Base-by-base conservation (phyloP, 2,329 filamentous ascomycete genomes). In the Drechmeria coniospora region DNA sequence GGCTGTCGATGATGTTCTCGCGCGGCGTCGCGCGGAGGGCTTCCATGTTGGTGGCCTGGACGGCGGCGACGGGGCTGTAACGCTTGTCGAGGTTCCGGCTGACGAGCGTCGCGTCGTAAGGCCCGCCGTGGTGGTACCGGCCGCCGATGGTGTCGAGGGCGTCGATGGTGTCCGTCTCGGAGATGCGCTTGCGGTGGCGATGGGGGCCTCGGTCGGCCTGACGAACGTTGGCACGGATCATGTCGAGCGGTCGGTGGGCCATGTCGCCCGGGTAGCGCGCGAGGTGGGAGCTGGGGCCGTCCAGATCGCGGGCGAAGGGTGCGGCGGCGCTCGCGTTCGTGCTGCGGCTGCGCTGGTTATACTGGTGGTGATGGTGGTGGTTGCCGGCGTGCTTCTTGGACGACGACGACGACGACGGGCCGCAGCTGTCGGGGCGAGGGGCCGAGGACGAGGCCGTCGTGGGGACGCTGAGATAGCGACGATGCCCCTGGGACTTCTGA, bases 91-190 rank as follows among this genome's bases (percentile, higher is more conserved):
- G 61, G 54, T 94, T 94, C 26, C 81, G 68, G 9, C 79, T 70
- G 2, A 77, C 61, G 28, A 82, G 63, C 2, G 81, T 78, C 8
- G 86, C 82, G 47, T 95, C 87, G 41, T 80, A 95, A 0, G 87
- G 87, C 0, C 87, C 86, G 37, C 78, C 81, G 43, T 95, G 87
- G 50, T 94, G 87, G 51, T 92, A 93, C 3, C 65, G 55, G 12
- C 64, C 65, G 27, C 68, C 67, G 22, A 64, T 51, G n/a, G 67
- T 63, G 46, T 93, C 87, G 1, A 95, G 69, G 5, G 61, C 59
- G 49, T 94, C 87, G 43, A 95, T 90, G 7, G 65, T 62, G 49
- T 95, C 86, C 2, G 81, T 68, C 15, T 74, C 68, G 11, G 77
- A 63, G 42, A 74, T 61, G 43, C 65, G 68, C 47, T 71, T 75